These are phyloP conservation scores for Saitozyma sp. DNA, from an alignment of 768 basidiomycete genomes.

Conservation along the genomic window DNA sequence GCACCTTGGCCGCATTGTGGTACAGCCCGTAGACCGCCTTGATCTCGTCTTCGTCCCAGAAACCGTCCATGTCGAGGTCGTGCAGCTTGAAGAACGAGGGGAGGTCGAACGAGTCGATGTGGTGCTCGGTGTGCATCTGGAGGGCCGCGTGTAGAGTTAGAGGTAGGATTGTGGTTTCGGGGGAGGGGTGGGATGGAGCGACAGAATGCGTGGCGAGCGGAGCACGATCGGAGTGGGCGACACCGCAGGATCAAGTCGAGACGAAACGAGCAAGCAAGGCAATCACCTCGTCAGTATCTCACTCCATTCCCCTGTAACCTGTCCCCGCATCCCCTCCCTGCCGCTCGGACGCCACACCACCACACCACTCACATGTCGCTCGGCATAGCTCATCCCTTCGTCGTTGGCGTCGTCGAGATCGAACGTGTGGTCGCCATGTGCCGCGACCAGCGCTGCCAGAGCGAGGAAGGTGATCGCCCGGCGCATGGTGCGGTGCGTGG, in stretches of 20 bases:
- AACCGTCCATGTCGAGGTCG: slow-evolving; percentile 82
- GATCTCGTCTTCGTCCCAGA: slow-evolving; percentile 83
- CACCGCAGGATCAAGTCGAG: too few relatives aligned
- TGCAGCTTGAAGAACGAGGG: slow-evolving; percentile 93
- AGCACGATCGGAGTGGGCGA: too few relatives aligned
- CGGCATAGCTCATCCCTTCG: slow-evolving; percentile 73
- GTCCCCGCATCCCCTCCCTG: too few relatives aligned
- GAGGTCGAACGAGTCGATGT: slow-evolving; percentile 64
- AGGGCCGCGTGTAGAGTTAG: slow-evolving; percentile 1
- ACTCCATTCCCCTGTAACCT: too few relatives aligned
- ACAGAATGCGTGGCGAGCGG: not conserved
- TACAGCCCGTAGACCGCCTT: slow-evolving; percentile 96
- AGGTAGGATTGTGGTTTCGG: slow-evolving; percentile 3
- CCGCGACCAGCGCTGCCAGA: slow-evolving; percentile 40
- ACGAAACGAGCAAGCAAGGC: too few relatives aligned
- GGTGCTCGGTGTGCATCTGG: slow-evolving; percentile 50
- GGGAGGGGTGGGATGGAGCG: not conserved
- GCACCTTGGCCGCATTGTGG: slow-evolving; percentile 79
- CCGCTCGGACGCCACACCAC: not conserved
- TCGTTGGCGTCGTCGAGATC: slow-evolving; percentile 61
- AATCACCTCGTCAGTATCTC: too few relatives aligned
- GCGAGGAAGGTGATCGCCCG: too few relatives aligned
- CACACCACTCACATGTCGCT: slow-evolving; percentile 74
- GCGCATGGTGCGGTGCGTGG: too few relatives aligned
- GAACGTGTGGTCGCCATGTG: slow-evolving; percentile 67